These are phyloP conservation scores for Kluyveromyces aestuarii DNA, from an alignment of 805 yeast genomes.

Conservation along the genomic window DNA sequence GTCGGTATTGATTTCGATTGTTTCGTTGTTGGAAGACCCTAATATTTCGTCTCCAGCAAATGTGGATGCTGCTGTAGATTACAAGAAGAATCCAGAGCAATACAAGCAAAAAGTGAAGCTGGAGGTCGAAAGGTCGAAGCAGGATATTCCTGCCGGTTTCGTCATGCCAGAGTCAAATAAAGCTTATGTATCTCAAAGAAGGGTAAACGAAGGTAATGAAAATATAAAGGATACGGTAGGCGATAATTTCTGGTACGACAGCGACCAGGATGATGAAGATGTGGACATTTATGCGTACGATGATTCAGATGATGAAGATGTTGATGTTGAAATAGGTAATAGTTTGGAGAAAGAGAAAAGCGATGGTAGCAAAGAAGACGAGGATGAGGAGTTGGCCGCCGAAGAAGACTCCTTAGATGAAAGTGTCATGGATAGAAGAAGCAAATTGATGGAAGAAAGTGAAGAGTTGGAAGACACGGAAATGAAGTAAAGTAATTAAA, in stretches of 20 bases:
- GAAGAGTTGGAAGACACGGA: constrained; percentile 3
- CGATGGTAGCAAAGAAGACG: constrained; percentile 27
- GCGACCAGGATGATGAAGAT: constrained; percentile 55
- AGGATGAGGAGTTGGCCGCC: constrained; percentile 12
- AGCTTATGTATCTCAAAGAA: constrained; percentile 36
- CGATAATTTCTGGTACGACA: constrained; percentile 78
- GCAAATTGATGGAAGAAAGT: constrained; percentile 2
- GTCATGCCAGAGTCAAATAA: constrained; percentile 62
- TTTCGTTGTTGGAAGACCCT: constrained; percentile 88
- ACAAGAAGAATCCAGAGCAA: constrained; percentile 70
- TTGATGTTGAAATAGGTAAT: constrained; percentile 26
- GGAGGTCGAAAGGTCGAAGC: constrained; percentile 76
- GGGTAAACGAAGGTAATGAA: constrained; percentile 26
- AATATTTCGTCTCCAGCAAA: constrained; percentile 91
- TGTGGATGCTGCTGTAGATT: constrained; percentile 89
- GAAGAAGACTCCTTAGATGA: constrained; percentile 3
- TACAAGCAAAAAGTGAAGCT: constrained; percentile 67
- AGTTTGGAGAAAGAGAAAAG: constrained; percentile 30
- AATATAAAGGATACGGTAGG: constrained; percentile 34
- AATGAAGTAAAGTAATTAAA: constrained; percentile 1
- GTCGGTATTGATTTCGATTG: constrained; percentile 78
- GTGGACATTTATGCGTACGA: constrained; percentile 45
- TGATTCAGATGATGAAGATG: constrained; percentile 31
- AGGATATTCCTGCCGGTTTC: constrained; percentile 82
- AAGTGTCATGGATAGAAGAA: constrained; percentile 11